Evolutionary conservation across 2,329 filamentous ascomycete species (phyloP).

Genomic region (Pyrenochaeta sp.): DNA sequence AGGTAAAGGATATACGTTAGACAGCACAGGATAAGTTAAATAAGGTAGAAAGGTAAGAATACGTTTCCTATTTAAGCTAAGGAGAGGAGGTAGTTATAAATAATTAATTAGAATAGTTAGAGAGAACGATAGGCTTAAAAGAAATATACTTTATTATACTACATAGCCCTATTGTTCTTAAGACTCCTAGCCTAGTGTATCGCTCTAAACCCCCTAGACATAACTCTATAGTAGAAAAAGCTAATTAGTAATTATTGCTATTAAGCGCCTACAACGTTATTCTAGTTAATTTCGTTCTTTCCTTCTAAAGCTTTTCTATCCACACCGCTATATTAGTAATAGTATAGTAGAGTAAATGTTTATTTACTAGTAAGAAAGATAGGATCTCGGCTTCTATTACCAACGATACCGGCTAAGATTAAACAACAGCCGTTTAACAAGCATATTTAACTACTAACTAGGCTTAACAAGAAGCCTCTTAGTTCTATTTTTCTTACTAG

Average conservation of each 20-base stretch:
- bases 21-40: conserved; percentile 7
- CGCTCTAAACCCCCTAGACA: conserved; percentile 5
- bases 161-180: conserved; percentile 15
- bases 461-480: too few species aligned
- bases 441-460: too few species aligned
- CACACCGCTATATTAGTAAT: conserved; percentile 13
- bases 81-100: conserved; percentile 14
- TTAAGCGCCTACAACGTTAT: too few species aligned
- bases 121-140: conserved; percentile 15
- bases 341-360: conserved; percentile 15
- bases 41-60: conserved; percentile 8
- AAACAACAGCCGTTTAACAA: too few species aligned
- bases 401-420: too few species aligned
- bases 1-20: conserved; percentile 5
- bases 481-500: too few species aligned
- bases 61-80: conserved; percentile 15
- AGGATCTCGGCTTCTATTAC: conserved; percentile 20
- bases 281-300: too few species aligned
- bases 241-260: background rate
- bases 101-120: conserved; percentile 15
- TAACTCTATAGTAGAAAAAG: conserved; percentile 10
- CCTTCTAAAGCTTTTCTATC: background rate
- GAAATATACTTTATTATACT: conserved; percentile 16
- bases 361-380: conserved; percentile 20
- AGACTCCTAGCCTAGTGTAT: conserved; percentile 13